Evolutionary conservation across 345 rosid species (phyloP).

Genomic region (Citrus hindsii): DNA sequence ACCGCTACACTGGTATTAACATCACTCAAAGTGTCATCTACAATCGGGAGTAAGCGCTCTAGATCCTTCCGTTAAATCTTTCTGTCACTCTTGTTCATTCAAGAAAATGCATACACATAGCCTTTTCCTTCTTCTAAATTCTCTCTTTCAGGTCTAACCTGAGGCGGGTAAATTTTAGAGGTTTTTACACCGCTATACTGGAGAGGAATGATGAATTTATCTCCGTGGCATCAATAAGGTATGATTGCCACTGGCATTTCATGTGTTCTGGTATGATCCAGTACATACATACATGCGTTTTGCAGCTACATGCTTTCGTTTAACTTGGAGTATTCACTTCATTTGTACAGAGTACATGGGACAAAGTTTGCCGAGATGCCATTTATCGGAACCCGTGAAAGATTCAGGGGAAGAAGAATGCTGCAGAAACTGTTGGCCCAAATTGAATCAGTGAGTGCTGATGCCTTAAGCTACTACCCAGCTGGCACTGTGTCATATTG

Average conservation of each 20-base stretch:
- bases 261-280: background rate
- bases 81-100: too few relatives aligned
- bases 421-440: background rate
- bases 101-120: too few relatives aligned
- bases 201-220: slow-evolving; percentile 21
- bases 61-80: background rate
- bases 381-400: slow-evolving; percentile 20
- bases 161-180: slow-evolving; percentile 13
- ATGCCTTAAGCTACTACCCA: background rate
- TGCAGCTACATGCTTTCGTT: background rate
- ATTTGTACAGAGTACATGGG: slow-evolving; percentile 24
- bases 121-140: background rate
- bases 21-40: slow-evolving; percentile 9
- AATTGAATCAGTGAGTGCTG: slow-evolving; percentile 19
- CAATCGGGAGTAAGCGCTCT: slow-evolving; percentile 6
- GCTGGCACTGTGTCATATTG: background rate
- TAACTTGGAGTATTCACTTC: background rate
- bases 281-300: background rate
- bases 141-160: slow-evolving; percentile 27
- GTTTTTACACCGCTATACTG: slow-evolving; percentile 23
- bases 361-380: slow-evolving; percentile 35
- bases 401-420: slow-evolving; percentile 20
- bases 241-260: background rate
- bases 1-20: slow-evolving; percentile 1
- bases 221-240: slow-evolving; percentile 27